phyloP scores from a whole-genome alignment of 1,139 yeast genomes.

The Pichia sp. region DNA sequence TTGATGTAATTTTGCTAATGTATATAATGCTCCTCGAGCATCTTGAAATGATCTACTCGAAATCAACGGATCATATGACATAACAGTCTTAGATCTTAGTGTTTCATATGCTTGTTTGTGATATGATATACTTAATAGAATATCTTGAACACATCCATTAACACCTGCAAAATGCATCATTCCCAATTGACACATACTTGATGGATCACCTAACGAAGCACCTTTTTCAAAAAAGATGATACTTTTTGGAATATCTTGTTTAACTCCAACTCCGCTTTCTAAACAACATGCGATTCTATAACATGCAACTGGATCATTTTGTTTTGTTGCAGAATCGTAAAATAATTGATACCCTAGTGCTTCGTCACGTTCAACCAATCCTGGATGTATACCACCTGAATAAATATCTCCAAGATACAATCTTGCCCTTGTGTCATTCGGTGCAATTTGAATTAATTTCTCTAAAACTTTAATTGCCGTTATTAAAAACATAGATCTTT shows the following conservation, averaged over 20 bases:
- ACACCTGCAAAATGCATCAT: slow-evolving; percentile 53
- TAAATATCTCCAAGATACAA: slow-evolving; percentile 55
- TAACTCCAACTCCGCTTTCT: slow-evolving; percentile 60
- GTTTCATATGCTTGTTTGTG: slow-evolving; percentile 46
- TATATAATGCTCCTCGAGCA: slow-evolving; percentile 30
- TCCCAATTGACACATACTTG: slow-evolving; percentile 65
- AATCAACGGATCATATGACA: slow-evolving; percentile 29
- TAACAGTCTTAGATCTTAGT: slow-evolving; percentile 19
- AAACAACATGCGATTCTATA: slow-evolving; percentile 64
- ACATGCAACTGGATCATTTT: slow-evolving; percentile 51
- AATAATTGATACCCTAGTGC: slow-evolving; percentile 55
- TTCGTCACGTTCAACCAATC: slow-evolving; percentile 49
- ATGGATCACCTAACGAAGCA: slow-evolving; percentile 50
- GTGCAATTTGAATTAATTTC: slow-evolving; percentile 39
- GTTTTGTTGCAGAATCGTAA: slow-evolving; percentile 45
- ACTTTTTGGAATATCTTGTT: slow-evolving; percentile 40
- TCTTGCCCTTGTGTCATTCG: slow-evolving; percentile 38
- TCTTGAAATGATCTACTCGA: slow-evolving; percentile 29
- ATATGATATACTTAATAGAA: slow-evolving; percentile 49
- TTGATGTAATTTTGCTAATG: slow-evolving; percentile 31
- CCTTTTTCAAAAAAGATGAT: slow-evolving; percentile 50
- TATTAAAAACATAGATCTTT: slow-evolving; percentile 47
- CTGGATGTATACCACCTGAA: slow-evolving; percentile 45
- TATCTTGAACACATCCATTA: slow-evolving; percentile 33
- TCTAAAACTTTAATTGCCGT: slow-evolving; percentile 55